These are phyloP conservation scores for Pterocarpus macrocarpus DNA, from an alignment of 306 rosid genomes.

Conservation along the genomic window DNA sequence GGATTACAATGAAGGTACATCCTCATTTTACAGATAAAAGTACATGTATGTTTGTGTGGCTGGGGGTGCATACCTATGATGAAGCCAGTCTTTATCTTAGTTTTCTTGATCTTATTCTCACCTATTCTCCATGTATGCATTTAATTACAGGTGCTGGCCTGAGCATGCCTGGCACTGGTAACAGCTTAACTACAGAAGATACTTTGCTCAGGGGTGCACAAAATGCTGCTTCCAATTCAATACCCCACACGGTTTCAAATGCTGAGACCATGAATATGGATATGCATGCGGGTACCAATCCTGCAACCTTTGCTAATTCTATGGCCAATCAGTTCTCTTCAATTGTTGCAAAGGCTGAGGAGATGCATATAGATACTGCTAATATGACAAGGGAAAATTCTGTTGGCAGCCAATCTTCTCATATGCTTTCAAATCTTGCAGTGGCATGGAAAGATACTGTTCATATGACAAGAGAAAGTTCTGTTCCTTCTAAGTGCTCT, in stretches of 20 bases:
- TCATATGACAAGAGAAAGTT: slow-evolving; percentile 32
- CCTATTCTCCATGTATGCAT: slow-evolving; percentile 28
- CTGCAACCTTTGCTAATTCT: slow-evolving; percentile 34
- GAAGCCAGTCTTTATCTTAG: slow-evolving; percentile 1
- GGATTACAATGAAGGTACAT: slow-evolving; percentile 60
- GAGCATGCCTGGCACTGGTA: slow-evolving; percentile 44
- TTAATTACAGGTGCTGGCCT: slow-evolving; percentile 58
- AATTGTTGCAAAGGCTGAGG: slow-evolving; percentile 44
- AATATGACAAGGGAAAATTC: slow-evolving; percentile 42
- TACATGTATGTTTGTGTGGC: background rate
- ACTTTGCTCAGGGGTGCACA: slow-evolving; percentile 46
- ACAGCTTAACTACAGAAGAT: slow-evolving; percentile 51
- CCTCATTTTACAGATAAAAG: slow-evolving; percentile 14
- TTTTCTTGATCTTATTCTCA: slow-evolving; percentile 38
- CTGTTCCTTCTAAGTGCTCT: slow-evolving; percentile 24
- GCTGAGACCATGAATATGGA: slow-evolving; percentile 54
- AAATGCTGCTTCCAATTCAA: slow-evolving; percentile 56
- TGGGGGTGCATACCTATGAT: background rate
- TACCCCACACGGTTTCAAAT: slow-evolving; percentile 40
- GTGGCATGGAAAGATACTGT: slow-evolving; percentile 34
- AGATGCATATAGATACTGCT: slow-evolving; percentile 50
- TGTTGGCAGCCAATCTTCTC: slow-evolving; percentile 49
- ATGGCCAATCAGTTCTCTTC: slow-evolving; percentile 48
- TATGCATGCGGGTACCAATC: slow-evolving; percentile 42
- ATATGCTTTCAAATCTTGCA: slow-evolving; percentile 45